Base-by-base conservation (phyloP, 2,329 filamentous ascomycete species). In the Chaetomiaceae sp. region DNA sequence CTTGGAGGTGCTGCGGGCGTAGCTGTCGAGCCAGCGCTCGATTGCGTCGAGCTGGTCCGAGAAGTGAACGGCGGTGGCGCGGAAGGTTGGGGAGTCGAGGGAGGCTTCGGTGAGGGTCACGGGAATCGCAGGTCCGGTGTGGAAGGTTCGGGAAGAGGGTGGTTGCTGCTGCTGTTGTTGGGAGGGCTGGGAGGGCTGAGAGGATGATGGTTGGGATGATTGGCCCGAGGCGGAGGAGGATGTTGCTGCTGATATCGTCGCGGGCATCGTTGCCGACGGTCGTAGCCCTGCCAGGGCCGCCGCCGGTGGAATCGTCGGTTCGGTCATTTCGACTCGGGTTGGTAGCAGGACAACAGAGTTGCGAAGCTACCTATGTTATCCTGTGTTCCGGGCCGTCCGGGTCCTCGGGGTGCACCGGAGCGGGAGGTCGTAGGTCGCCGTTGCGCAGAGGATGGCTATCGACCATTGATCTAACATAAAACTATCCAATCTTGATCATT, bases 71-170 rank as follows among this genome's bases (percentile, higher is more conserved):
- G 89, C 82, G 20, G 89, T 89, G 42, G 91, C 89, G 60, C 94
- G 89, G 70, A 97, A 97, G 32, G 91, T 95, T 23, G 94, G 94
- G 34, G 91, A 96, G 72, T 99, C 94, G 73, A 97, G 87, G 18
- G 90, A 88, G 46, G 94, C 94, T 79, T 99, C 94, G 73, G 92
- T 94, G 62, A 97, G 80, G 56, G 85, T 85, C 32, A 97, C 91
- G 40, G 94, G 90, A 53, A 82, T 76, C 29, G 74, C 71, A 32
- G 75, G 72, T 57, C 68, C 70, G n/a, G 62, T 48, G 38, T 43
- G 36, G 16, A 38, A 33, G 1, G 57, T 40, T 36, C 60, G 57
- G 20, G 60, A 58, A 11, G 50, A 43, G 11, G 40, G 51, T 48
- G 42, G 60, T 38, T 18, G 40, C 5, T 7, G 25, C 25, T 27